Base-by-base conservation (phyloP, 2,329 filamentous ascomycete species). In the Rhexocercosporidium sp. region DNA sequence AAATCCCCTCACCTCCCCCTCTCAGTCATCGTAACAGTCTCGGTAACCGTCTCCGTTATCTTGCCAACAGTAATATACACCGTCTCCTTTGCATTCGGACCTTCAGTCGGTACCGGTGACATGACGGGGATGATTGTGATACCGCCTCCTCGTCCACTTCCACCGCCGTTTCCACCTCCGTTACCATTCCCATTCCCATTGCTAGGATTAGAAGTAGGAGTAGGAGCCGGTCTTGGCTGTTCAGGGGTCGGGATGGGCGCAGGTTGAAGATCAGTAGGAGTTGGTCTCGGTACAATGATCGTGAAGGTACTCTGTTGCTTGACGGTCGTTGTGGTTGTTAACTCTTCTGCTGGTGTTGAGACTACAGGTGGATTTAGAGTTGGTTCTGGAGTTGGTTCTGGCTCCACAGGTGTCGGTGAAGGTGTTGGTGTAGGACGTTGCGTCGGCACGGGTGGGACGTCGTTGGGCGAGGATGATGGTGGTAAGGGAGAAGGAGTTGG, bases 11-110 rank as follows among this genome's bases (percentile, higher is more conserved):
- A 34, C 29, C 53, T 29, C 29, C 16, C 12, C 22, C 51, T 56
- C 61, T 66, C 65, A 16, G 65, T 69, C 1, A 60, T 54, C 46
- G 68, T 70, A 34, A 70, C 64, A 49, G 62, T 67, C 46, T 62
- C 68, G n/a, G 65, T 67, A 16, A 68, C 66, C 22, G 64, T 70
- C 53, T 65, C 47, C 4, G 47, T 51, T 1, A 51, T 64, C 34
- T 68, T 66, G 34, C 51, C 64, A 2, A 16, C 44, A 16, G 9
- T 41, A 31, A 51, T 51, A 29, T 51, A 51, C 22, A 46, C 49
- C 5, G 47, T 60, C 14, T n/a, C 54, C 31, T 34, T 18, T 11
- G 25, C 47, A 44, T n/a, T 49, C 9, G 46, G 51, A 3, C n/a
- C 51, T 14, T 27, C 6, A 5, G 53, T 47, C 25, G 63, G 41